phyloP scores from a whole-genome alignment of 176 grass and related monocot species.

The Tillandsia fasciculata region DNA sequence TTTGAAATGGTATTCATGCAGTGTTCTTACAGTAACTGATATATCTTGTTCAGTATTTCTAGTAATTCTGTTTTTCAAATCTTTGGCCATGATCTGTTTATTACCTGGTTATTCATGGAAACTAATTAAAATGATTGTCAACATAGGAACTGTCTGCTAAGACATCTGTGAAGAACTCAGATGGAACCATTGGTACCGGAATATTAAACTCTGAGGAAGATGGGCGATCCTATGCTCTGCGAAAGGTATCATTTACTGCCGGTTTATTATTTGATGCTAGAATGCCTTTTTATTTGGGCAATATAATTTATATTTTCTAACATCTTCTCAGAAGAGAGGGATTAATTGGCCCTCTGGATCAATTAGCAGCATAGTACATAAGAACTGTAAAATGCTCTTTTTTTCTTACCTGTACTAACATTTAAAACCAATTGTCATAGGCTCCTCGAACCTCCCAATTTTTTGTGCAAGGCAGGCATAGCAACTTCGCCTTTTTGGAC shows the following conservation, averaged over 20 bases:
- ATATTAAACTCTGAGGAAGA: slow-evolving; percentile 12
- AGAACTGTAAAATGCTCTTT: too few species aligned
- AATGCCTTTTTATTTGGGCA: background rate
- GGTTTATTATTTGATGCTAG: background rate
- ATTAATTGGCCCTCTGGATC: background rate
- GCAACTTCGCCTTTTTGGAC: slow-evolving; percentile 24
- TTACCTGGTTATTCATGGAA: background rate
- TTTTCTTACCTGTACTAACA: background rate
- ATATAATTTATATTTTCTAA: too few species aligned
- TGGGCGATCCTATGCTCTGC: slow-evolving; percentile 6
- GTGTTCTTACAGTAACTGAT: background rate
- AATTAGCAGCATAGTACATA: too few species aligned
- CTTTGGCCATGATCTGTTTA: background rate
- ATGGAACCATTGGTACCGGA: slow-evolving; percentile 11
- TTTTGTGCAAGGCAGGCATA: slow-evolving; percentile 12
- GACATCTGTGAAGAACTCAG: slow-evolving; percentile 36
- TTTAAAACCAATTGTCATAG: slow-evolving; percentile 19
- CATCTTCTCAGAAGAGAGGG: too few species aligned
- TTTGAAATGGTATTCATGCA: too few species aligned
- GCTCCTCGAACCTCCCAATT: slow-evolving; percentile 26
- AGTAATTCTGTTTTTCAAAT: background rate
- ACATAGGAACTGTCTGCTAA: slow-evolving; percentile 46
- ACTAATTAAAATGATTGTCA: background rate
- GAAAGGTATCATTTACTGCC: slow-evolving; percentile 30
- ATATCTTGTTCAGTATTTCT: background rate